These are phyloP conservation scores for Turnera subulata DNA, from an alignment of 345 rosid species.

Conservation along the genomic window DNA sequence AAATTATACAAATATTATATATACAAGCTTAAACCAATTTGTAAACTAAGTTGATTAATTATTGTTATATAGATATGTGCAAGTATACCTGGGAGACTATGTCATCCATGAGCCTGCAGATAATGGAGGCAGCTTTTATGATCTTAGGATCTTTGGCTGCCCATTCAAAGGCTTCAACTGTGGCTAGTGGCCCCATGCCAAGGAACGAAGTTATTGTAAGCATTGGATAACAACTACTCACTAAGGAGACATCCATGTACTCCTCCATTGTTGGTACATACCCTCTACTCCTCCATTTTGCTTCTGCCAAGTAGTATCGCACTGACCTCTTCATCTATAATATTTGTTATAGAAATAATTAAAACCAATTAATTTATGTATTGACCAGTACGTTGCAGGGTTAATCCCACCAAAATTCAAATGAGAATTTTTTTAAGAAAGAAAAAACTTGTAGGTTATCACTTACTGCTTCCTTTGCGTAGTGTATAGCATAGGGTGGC, in stretches of 20 bases:
- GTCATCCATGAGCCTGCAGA: constrained; percentile 21
- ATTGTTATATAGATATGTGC: too few relatives aligned
- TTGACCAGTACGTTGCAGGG: too few relatives aligned
- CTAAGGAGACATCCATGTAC: constrained; percentile 2
- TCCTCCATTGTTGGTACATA: constrained; percentile 17
- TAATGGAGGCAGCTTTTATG: not conserved
- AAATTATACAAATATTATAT: too few relatives aligned
- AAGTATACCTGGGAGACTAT: constrained; percentile 17
- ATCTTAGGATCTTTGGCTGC: constrained; percentile 9
- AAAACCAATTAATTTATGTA: too few relatives aligned
- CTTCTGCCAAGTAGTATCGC: too few relatives aligned
- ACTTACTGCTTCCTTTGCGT: constrained; percentile 9
- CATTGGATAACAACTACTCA: not conserved
- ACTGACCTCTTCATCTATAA: too few relatives aligned
- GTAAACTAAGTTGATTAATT: not conserved
- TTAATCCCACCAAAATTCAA: too few relatives aligned
- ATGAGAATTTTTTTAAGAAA: too few relatives aligned
- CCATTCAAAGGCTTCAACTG: constrained; percentile 8
- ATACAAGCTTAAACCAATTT: too few relatives aligned
- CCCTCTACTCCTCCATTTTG: too few relatives aligned
- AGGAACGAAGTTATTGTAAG: constrained; percentile 6
- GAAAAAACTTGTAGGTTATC: too few relatives aligned
- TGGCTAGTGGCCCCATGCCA: constrained; percentile 12
- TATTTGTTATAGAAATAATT: too few relatives aligned
- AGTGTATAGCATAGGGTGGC: not conserved